Percentiles rank a stretch among this genome's conserved stretches.
Evolutionary conservation across 805 yeast species (phyloP).

Genomic region (Pichia occidentalis): DNA sequence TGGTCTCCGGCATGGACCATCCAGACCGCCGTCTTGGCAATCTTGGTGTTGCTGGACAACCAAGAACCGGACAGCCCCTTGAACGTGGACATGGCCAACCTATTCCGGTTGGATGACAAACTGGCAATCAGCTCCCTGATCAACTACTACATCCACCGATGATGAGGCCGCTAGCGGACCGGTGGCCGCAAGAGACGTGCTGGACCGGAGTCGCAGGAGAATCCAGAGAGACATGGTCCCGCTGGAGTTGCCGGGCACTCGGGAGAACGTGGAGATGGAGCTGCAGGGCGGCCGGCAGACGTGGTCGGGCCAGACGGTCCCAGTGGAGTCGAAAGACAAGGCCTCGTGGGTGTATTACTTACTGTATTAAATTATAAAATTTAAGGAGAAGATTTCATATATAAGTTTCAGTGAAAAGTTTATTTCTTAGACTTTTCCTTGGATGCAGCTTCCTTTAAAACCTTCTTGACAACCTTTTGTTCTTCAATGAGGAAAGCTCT

Average conservation of each 20-base stretch:
- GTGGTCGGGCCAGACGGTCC: no score
- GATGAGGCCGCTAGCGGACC: not conserved
- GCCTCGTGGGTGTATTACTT: no score
- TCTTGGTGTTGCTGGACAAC: slow-evolving; percentile 47
- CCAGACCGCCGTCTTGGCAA: slow-evolving; percentile 47
- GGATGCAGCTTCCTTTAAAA: slow-evolving; percentile 91
- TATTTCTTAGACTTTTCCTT: slow-evolving; percentile 59
- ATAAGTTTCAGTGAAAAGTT: slow-evolving; percentile 7
- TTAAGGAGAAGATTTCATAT: not conserved
- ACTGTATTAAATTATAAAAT: slow-evolving; percentile 6
- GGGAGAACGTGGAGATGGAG: no score
- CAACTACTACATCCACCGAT: slow-evolving; percentile 30
- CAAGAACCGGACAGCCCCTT: slow-evolving; percentile 72
- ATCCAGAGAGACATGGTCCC: no score
- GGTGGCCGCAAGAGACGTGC: not conserved
- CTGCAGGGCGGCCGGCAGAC: no score
- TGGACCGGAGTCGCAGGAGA: no score
- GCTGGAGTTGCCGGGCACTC: no score
- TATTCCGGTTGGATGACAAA: slow-evolving; percentile 42
- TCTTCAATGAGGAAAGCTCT: slow-evolving; percentile 99
- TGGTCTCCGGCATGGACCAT: slow-evolving; percentile 79
- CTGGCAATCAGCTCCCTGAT: slow-evolving; percentile 38
- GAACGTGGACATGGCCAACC: slow-evolving; percentile 61
- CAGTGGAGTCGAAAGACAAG: no score
- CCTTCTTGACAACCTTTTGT: slow-evolving; percentile 99